Percentiles rank a stretch among this genome's conserved stretches.
phyloP scores from a whole-genome alignment of 257 asterid species.

The Lycium barbarum region DNA sequence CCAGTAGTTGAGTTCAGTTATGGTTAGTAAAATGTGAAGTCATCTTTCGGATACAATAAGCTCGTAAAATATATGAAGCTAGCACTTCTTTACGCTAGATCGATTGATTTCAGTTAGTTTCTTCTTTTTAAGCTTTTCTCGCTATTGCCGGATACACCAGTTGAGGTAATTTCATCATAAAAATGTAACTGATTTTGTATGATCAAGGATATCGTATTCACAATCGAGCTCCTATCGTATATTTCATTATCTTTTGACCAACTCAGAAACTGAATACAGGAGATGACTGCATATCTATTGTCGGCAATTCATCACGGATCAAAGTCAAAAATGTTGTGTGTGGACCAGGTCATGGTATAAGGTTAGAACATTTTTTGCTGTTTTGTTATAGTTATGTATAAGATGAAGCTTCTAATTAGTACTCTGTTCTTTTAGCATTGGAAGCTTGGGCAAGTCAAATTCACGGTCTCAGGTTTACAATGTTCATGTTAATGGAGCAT shows the following conservation, averaged over 20 bases:
- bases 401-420: conserved; percentile 1
- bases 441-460: conserved; percentile 78
- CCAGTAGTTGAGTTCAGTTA: background rate
- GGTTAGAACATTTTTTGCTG: conserved; percentile 54
- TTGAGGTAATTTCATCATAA: conserved; percentile 7
- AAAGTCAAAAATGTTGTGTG: conserved; percentile 55
- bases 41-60: background rate
- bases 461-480: conserved; percentile 62
- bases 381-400: background rate
- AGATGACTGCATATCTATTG: conserved; percentile 96
- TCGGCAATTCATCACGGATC: conserved; percentile 74
- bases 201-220: background rate
- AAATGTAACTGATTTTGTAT: conserved; percentile 4
- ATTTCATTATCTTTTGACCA: conserved; percentile 10
- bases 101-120: background rate
- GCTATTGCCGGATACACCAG: background rate
- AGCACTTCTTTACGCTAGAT: background rate
- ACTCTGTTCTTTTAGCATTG: conserved; percentile 58
- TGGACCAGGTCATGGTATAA: conserved; percentile 87
- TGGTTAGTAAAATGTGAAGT: background rate
- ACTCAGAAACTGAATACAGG: conserved; percentile 48
- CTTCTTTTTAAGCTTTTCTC: background rate
- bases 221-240: background rate
- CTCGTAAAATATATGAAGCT: background rate
- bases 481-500: conserved; percentile 61